A percentile compares a stretch with the other conserved stretches of the same genome.
Conservation (phyloP, 768 basidiomycete species). For the Phlebiopsis flavidoalba region DNA sequence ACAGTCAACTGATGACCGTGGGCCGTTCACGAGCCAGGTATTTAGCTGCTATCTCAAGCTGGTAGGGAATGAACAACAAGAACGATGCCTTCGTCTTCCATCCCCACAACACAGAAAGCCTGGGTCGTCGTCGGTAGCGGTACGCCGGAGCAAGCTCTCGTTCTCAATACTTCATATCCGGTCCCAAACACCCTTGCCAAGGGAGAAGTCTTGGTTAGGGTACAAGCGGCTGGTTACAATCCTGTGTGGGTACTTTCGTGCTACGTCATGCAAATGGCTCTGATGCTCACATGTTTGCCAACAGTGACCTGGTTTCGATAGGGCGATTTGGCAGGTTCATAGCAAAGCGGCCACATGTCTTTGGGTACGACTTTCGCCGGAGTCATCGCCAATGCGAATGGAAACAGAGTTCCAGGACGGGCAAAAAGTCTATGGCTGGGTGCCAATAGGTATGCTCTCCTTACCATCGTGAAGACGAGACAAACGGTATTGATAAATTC, state of each 20-base stretch:
- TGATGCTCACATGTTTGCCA: not conserved
- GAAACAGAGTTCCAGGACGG: conserved; percentile 48
- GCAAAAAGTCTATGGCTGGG: conserved; percentile 59
- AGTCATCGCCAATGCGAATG: conserved; percentile 50
- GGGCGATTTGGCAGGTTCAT: conserved; percentile 41
- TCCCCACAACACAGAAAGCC: conserved; percentile 18
- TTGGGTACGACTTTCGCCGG: conserved; percentile 66
- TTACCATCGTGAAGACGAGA: not conserved
- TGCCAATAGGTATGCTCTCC: conserved; percentile 31
- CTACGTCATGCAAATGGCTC: not conserved
- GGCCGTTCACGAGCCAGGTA: too few species aligned
- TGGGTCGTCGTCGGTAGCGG: conserved; percentile 28
- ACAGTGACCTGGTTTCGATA: conserved; percentile 59
- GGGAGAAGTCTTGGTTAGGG: conserved; percentile 45
- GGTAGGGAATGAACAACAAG: not conserved
- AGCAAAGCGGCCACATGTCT: conserved; percentile 41
- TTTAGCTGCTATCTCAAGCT: too few species aligned
- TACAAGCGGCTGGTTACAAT: conserved; percentile 58
- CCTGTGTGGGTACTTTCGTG: conserved; percentile 44
- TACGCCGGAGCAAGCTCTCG: conserved; percentile 24
- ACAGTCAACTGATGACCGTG: too few species aligned
- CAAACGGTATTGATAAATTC: not conserved
- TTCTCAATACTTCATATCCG: conserved; percentile 20
- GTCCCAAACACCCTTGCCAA: conserved; percentile 28
- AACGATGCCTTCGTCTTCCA: not conserved